These are phyloP conservation scores for Hirsutella rhossiliensis DNA, from an alignment of 2,329 filamentous ascomycete genomes.

Conservation along the genomic window DNA sequence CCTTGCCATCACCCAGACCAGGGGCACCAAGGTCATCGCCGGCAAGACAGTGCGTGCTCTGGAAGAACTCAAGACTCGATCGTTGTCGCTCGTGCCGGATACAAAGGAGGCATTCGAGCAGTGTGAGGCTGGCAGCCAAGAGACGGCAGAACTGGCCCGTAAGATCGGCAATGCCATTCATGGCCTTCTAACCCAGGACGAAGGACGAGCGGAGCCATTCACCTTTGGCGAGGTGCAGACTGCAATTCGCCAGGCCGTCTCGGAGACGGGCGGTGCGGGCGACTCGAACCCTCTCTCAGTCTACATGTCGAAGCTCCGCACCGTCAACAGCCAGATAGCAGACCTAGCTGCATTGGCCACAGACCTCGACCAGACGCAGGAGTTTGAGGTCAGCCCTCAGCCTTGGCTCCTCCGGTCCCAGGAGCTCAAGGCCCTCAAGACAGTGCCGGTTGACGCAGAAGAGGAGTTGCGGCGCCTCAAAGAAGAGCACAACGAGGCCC, in stretches of 20 bases:
- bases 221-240: slow-evolving; percentile 54
- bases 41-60: slow-evolving; percentile 67
- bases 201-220: slow-evolving; percentile 56
- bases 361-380: slow-evolving; percentile 60
- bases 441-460: slow-evolving; percentile 68
- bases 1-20: slow-evolving; percentile 58
- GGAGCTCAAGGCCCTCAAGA: slow-evolving; percentile 73
- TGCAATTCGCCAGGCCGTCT: slow-evolving; percentile 43
- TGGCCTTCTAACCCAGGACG: slow-evolving; percentile 51
- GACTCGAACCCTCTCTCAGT: slow-evolving; percentile 60
- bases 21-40: slow-evolving; percentile 73
- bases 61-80: slow-evolving; percentile 65
- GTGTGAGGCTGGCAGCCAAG: slow-evolving; percentile 51
- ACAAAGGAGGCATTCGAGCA: slow-evolving; percentile 58
- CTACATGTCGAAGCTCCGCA: slow-evolving; percentile 55
- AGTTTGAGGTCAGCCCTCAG: slow-evolving; percentile 63
- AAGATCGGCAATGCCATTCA: slow-evolving; percentile 56
- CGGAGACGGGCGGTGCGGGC: slow-evolving; percentile 35
- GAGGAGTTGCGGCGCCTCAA: slow-evolving; percentile 72
- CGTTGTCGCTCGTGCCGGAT: slow-evolving; percentile 58
- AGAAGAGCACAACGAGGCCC: slow-evolving; percentile 68
- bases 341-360: slow-evolving; percentile 60
- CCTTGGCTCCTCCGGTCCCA: slow-evolving; percentile 79
- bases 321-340: slow-evolving; percentile 49
- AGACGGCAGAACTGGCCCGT: slow-evolving; percentile 54